Evolutionary conservation across 2,329 filamentous ascomycete species (phyloP), one percentile per base, ranked within the genome.

Genomic region (Canariomyces notabilis): DNA sequence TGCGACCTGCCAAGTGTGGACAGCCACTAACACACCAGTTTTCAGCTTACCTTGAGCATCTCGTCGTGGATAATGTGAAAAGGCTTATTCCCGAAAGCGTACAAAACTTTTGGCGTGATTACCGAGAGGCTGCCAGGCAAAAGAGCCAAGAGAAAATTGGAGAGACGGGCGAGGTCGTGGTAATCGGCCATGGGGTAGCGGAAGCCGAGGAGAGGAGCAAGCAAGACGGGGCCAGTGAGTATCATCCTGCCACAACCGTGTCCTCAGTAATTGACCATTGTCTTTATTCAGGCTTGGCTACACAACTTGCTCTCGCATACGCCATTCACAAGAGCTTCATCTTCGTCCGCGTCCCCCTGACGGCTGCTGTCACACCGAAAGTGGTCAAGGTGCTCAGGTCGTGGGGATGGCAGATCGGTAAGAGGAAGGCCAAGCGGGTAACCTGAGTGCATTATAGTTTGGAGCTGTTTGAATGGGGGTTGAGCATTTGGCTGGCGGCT

Each of bases 271-370:
- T 48, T 59, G 40, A 60, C 55, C 9, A 12, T 33, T 15, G 44
- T 16, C 31, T 31, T n/a, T n/a, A n/a, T n/a, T 32, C 53, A 83
- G 80, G 80, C 57, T 65, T 84, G 26, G 79, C 75, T 42, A 97
- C 93, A 7, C 89, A 96, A 63, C 73, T 98, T 22, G 89, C 88
- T 14, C 77, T 98, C 39, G 93, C 93, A 11, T 98, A 98, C 62
- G 91, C 91, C 21, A 88, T 98, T 48, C 93, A 98, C 75, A 98
- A 98, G 71, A 94, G 87, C 58, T 89, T 97, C 66, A 96, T 98
- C 60, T 95, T 98, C 67, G 67, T 97, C 55, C 81, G 93, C n/a
- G 89, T 98, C 8, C 93, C 93, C 7, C 70, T 97, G 53, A 93
- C 93, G 1, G 89, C 88, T 11, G 91, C 89, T 2, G 76, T 97